A percentile compares a stretch with the other conserved stretches of the same genome.
Evolutionary conservation across 176 grass and related monocot species (phyloP).

Genomic region (Oryza glaberrima): DNA sequence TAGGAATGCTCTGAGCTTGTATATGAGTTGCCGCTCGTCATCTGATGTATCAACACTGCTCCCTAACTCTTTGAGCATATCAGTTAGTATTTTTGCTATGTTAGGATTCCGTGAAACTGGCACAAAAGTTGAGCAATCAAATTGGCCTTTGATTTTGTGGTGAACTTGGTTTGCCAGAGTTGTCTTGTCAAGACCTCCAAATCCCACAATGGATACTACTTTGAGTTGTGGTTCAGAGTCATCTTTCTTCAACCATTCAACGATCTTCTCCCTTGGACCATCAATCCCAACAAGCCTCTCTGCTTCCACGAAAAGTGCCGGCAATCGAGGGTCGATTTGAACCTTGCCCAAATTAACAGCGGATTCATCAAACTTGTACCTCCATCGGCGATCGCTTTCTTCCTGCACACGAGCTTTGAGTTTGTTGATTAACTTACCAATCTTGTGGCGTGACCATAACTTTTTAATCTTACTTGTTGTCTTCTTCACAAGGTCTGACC

Average conservation of each 20-base stretch:
- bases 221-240: background rate
- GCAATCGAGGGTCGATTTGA: background rate
- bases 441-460: background rate
- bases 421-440: background rate
- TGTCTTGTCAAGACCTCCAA: constrained; percentile 16
- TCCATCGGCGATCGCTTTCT: background rate
- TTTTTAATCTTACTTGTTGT: background rate
- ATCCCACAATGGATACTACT: constrained; percentile 16
- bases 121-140: background rate
- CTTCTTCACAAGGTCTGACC: background rate
- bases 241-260: background rate
- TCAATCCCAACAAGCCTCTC: constrained; percentile 6
- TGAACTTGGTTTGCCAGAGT: constrained; percentile 25
- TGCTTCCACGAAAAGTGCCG: background rate
- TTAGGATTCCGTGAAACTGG: background rate
- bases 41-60: background rate
- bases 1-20: no score
- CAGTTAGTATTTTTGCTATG: background rate
- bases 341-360: no score
- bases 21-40: background rate
- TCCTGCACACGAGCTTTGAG: constrained; percentile 11
- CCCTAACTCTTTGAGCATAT: constrained; percentile 11
- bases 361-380: background rate
- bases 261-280: background rate
- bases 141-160: background rate